Percentiles rank a stretch among this genome's conserved stretches.
Evolutionary conservation across 257 asterid genomes (phyloP).

Genomic region (Eucommia ulmoides): DNA sequence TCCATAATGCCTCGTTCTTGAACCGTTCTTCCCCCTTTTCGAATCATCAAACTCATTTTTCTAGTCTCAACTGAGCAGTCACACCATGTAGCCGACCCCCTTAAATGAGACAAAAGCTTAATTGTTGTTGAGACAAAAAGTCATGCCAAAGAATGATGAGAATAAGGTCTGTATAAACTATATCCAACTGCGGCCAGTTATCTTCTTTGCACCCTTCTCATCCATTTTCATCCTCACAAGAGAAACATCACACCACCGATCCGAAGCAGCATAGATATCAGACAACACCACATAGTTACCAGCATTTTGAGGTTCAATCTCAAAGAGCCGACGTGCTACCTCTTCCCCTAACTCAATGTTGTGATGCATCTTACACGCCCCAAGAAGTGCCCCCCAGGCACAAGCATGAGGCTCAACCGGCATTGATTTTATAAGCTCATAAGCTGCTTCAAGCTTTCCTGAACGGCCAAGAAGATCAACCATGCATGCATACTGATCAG

Average conservation of each 20-base stretch:
- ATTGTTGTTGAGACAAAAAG: no score
- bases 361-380: slow-evolving; percentile 49
- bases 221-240: slow-evolving; percentile 41
- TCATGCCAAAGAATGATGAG: no score
- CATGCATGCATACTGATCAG: slow-evolving; percentile 66
- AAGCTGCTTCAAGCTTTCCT: slow-evolving; percentile 61
- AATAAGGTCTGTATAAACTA: no score
- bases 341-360: slow-evolving; percentile 47
- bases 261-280: slow-evolving; percentile 54
- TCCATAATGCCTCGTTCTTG: no score
- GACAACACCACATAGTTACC: slow-evolving; percentile 61
- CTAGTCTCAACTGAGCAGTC: no score
- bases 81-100: no score
- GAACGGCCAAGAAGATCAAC: slow-evolving; percentile 69
- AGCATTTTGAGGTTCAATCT: slow-evolving; percentile 53
- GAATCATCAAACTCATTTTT: no score
- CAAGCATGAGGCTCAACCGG: slow-evolving; percentile 52
- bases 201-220: slow-evolving; percentile 42
- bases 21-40: no score
- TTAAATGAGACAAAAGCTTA: no score
- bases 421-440: slow-evolving; percentile 44
- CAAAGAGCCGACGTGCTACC: slow-evolving; percentile 38
- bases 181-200: slow-evolving; percentile 51
- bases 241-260: slow-evolving; percentile 52
- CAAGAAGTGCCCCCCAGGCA: slow-evolving; percentile 87